phyloP scores from a whole-genome alignment of 306 rosid genomes.

The Parietaria judaica region DNA sequence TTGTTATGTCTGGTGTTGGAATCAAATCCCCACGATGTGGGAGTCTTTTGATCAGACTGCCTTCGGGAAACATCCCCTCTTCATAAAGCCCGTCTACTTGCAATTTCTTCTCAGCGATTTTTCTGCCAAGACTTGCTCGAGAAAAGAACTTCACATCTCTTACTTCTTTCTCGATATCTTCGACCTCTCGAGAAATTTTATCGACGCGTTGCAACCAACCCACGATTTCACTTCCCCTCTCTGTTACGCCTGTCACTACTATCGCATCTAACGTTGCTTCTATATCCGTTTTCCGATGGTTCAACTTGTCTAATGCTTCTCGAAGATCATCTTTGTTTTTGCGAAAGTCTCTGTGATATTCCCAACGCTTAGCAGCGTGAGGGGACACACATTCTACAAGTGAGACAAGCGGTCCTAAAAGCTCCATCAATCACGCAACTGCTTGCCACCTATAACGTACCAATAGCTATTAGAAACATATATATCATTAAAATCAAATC shows the following conservation, averaged over 20 bases:
- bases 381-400: not conserved
- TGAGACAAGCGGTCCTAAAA: not conserved
- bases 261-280: not conserved
- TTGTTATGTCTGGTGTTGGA: not conserved
- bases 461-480: too few species aligned
- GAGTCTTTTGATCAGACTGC: not conserved
- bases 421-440: too few species aligned
- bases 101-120: not conserved
- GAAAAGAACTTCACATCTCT: not conserved
- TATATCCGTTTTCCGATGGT: conserved; percentile 3
- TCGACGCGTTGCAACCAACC: conserved; percentile 5
- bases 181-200: not conserved
- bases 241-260: not conserved
- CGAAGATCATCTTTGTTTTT: not conserved
- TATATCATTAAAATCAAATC: too few species aligned
- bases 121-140: not conserved
- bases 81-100: conserved; percentile 4
- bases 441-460: not conserved
- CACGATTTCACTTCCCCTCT: not conserved
- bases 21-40: not conserved
- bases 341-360: conserved; percentile 6
- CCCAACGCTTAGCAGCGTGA: not conserved
- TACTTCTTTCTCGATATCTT: not conserved
- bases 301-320: not conserved
- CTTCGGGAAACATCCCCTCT: conserved; percentile 1